A percentile compares a stretch with the other conserved stretches of the same genome.
Conservation (phyloP, 73 alveolate genomes). For the Blepharisma stoltei region DNA sequence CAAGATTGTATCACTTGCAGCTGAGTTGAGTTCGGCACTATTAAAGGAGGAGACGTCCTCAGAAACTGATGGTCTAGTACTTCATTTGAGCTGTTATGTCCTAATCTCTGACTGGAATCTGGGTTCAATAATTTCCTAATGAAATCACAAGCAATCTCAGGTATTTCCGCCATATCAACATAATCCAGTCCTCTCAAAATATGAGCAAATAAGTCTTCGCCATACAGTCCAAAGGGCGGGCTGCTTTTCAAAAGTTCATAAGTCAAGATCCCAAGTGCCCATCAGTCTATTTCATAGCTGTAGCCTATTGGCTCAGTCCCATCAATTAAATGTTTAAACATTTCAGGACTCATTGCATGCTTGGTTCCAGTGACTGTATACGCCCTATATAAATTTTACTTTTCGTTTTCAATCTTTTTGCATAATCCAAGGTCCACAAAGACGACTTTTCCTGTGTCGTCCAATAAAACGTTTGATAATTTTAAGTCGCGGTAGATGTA, state of each 20-base stretch:
- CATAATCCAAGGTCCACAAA: slow-evolving; percentile 19
- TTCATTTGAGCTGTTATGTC: background rate
- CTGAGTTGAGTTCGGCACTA: no score
- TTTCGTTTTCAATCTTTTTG: background rate
- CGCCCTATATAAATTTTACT: background rate
- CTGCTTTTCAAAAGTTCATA: slow-evolving; percentile 49
- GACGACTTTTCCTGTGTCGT: background rate
- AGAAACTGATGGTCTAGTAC: slow-evolving; percentile 2
- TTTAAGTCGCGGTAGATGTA: slow-evolving; percentile 2
- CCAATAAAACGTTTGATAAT: slow-evolving; percentile 19
- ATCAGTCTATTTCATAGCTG: slow-evolving; percentile 59
- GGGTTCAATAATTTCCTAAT: slow-evolving; percentile 2
- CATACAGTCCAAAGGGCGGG: slow-evolving; percentile 28
- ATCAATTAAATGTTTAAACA: slow-evolving; percentile 38
- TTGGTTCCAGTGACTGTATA: slow-evolving; percentile 49
- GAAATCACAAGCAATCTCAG: background rate
- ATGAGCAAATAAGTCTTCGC: background rate
- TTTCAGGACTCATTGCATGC: slow-evolving; percentile 68
- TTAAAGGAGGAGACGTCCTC: no score
- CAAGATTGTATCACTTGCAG: no score
- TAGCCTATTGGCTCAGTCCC: slow-evolving; percentile 44
- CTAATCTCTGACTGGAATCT: background rate
- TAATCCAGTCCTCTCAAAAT: background rate
- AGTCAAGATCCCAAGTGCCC: slow-evolving; percentile 62
- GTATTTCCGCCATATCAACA: slow-evolving; percentile 17